Conservation (phyloP, 1,139 yeast genomes). For the Meyerozyma carpophila region DNA sequence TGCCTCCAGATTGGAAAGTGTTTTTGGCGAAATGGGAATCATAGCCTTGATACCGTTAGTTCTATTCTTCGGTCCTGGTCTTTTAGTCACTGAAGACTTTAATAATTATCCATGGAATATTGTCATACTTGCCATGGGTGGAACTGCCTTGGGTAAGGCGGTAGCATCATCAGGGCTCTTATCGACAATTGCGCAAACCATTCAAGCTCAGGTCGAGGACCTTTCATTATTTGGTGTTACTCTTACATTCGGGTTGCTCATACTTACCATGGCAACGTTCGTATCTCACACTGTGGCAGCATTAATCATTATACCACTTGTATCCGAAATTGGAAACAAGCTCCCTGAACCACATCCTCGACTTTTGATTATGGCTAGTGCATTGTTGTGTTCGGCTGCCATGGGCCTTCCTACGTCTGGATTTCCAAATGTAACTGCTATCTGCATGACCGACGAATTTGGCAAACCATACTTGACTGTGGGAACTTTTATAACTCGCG, state of each 20-base stretch:
- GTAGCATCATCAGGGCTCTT: constrained; percentile 68
- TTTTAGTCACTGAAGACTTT: constrained; percentile 59
- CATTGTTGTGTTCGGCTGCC: constrained; percentile 66
- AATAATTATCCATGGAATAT: constrained; percentile 76
- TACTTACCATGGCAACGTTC: constrained; percentile 66
- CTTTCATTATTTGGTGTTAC: constrained; percentile 57
- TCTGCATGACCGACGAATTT: constrained; percentile 67
- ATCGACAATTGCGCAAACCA: constrained; percentile 53
- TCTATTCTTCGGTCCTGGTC: constrained; percentile 65
- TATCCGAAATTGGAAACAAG: constrained; percentile 60
- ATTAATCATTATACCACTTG: constrained; percentile 63
- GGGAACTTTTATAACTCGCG: constrained; percentile 61
- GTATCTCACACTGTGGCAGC: constrained; percentile 79
- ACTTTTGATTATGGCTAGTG: constrained; percentile 60
- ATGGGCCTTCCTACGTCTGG: constrained; percentile 78
- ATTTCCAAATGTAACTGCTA: constrained; percentile 77
- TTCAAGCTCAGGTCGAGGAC: constrained; percentile 51
- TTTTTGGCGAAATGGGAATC: constrained; percentile 69
- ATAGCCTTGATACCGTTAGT: constrained; percentile 64
- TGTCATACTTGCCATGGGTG: constrained; percentile 75
- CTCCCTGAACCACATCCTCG: constrained; percentile 54
- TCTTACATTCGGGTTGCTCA: constrained; percentile 60
- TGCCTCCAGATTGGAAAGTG: constrained; percentile 47
- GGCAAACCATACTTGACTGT: constrained; percentile 66
- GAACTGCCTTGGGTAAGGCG: constrained; percentile 70